A percentile compares a stretch with the other conserved stretches of the same genome.
phyloP scores from a whole-genome alignment of 495 filamentous ascomycete species.

The Hypoxylon perforatum region DNA sequence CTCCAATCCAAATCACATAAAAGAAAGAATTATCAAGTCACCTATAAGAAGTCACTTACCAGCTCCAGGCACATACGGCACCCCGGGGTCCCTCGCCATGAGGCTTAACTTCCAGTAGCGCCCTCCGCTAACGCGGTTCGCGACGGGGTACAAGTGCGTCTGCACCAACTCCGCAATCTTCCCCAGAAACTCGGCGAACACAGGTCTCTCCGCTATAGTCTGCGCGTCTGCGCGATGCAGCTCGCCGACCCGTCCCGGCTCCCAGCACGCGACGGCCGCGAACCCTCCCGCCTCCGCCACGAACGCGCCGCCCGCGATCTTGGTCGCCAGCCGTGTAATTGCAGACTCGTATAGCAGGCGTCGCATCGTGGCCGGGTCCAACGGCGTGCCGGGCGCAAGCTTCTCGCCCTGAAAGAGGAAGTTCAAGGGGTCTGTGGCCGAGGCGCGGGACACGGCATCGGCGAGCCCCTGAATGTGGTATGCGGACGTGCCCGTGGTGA shows the following conservation, averaged over 20 bases:
- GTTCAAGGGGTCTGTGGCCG: conserved; percentile 12
- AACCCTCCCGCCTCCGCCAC: conserved; percentile 20
- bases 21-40: no score
- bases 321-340: background rate
- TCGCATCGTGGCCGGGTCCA: conserved; percentile 6
- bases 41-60: conserved; percentile 18
- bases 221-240: background rate
- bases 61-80: conserved; percentile 30
- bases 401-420: conserved; percentile 20
- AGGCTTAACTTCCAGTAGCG: conserved; percentile 33
- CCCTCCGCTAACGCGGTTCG: conserved; percentile 12
- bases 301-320: conserved; percentile 17
- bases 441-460: conserved; percentile 17
- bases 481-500: conserved; percentile 29
- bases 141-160: conserved; percentile 14
- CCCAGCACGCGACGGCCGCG: conserved; percentile 26
- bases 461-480: conserved; percentile 22
- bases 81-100: conserved; percentile 35
- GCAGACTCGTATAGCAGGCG: conserved; percentile 10
- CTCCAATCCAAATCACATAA: no score
- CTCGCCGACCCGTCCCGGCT: conserved; percentile 5
- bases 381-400: conserved; percentile 8
- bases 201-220: background rate
- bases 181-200: conserved; percentile 9
- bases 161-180: background rate